Base-by-base conservation (phyloP, 495 filamentous ascomycete genomes). In the Penicillium waksmanii region DNA sequence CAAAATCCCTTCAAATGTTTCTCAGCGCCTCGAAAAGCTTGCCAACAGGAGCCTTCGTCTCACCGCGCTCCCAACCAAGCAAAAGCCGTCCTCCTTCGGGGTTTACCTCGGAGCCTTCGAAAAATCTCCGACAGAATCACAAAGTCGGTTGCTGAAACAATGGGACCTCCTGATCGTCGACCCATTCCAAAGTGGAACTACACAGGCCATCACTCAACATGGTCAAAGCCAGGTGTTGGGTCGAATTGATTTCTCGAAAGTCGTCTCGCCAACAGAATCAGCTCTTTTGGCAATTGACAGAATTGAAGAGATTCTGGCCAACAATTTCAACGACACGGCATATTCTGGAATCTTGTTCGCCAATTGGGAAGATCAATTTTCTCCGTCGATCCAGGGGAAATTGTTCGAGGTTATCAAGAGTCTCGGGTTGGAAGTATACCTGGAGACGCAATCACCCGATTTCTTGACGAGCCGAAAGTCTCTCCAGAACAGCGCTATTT, bases 111-210 rank as follows among this genome's bases (percentile, higher is more conserved):
- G 82, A 15, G 53, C 57, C 7, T 73, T 84, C 34, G 61, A 57
- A 13, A 63, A 63, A 27, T 76, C 77, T 11, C 67, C 66, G 1
- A 72, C 65, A 13, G 48, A 67, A 27, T 60, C 71, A 9, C 69
- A 82, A 56, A 43, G 62, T 40, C 64, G 57, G 7, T 35, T 82
- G 21, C 63, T 83, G 5, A 51, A 65, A 25, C 72, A 75, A 65
- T 83, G 77, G 78, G 79, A 84, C 53, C 60, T 79, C 15, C 51
- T 83, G 35, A 66, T 84, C 7, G 67, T 83, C 15, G 79, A 84
- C 63, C 75, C 78, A 13, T 72, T 73, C 40, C 70, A 80, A 56
- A 42, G 62, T 12, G 76, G 78, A 7, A 74, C 80, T 4, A 21
- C 72, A 15, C 63, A 75, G 5, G 80, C 75, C 2, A 61, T 80